Base-by-base conservation (phyloP, 2,329 filamentous ascomycete species). In the Clarireedia hainanense region DNA sequence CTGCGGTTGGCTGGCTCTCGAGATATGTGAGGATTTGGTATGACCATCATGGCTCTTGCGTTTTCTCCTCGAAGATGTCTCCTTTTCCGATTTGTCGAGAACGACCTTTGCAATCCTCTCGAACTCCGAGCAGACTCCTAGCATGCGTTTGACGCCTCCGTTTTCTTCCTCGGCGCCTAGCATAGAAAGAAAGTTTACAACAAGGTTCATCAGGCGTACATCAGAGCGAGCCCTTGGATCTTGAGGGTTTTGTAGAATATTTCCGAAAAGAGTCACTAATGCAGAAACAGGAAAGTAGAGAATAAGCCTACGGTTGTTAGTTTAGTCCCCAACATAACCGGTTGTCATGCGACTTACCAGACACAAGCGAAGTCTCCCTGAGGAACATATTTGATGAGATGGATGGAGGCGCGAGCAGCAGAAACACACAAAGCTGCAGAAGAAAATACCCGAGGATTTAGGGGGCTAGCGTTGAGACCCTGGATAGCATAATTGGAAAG, bases 281-380 rank as follows among this genome's bases (percentile, higher is more conserved):
- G 94, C 89, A 0, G 94, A 95, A 7, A 99, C 91, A 0, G 94
- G 94, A 73, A 96, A 99, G 72, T 99, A 99, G 10, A 97, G 76
- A 62, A 96, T 89, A 68, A 99, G 80, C 90, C 82, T 85, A 58
- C 9, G 36, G 23, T 12, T 59, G 58, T 74, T 67, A 74, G 70
- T 56, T 64, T 23, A 50, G 17, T 23, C 24, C 2, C 17, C 3
- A 17, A 17, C 58, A 49, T 9, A 34, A 2, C n/a, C 40, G 5
- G 17, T 20, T 5, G 26, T 6, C 26, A 12, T 34, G 27, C n/a
- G 14, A 62, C 86, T 75, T 74, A 95, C 92, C 94, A 99, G 52
- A 97, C 91, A 71, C 91, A 96, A 49, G 89, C 86, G 68, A 91
- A 91, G 69, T 99, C 94, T 47, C 91, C 91, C 68, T 96, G 91